Conservation (phyloP, 257 asterid species). For the Echium plantagineum region DNA sequence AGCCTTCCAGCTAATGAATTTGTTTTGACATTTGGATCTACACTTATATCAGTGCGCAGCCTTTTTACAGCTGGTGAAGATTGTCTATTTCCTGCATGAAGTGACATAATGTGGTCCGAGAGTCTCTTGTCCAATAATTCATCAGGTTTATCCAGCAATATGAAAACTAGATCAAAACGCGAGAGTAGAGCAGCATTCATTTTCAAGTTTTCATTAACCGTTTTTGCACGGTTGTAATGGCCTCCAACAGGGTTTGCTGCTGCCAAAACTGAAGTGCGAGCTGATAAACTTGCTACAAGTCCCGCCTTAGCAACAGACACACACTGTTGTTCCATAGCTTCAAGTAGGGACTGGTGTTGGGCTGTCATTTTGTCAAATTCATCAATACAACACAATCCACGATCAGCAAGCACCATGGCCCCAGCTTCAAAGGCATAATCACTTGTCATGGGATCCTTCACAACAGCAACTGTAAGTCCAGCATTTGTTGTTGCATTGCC, state of each 20-base stretch:
- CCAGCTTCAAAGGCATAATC: conserved; percentile 99
- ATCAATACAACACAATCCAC: conserved; percentile 93
- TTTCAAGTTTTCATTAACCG: conserved; percentile 96
- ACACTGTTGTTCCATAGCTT: conserved; percentile 99
- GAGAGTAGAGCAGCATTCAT: conserved; percentile 94
- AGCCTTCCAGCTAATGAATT: conserved; percentile 61
- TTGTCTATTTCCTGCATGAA: conserved; percentile 75
- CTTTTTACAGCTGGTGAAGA: conserved; percentile 59
- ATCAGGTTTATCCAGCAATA: conserved; percentile 93
- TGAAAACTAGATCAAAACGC: conserved; percentile 95
- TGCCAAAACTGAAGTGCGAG: conserved; percentile 92
- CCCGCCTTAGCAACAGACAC: conserved; percentile 99
- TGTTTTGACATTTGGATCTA: conserved; percentile 31
- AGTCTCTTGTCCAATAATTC: conserved; percentile 87
- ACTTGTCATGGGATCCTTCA: conserved; percentile 81
- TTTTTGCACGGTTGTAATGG: conserved; percentile 94
- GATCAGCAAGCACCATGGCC: conserved; percentile 98
- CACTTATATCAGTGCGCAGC: conserved; percentile 43
- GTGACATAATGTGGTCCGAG: conserved; percentile 98
- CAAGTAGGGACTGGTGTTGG: conserved; percentile 92
- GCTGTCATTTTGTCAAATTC: conserved; percentile 98
- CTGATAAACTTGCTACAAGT: conserved; percentile 97
- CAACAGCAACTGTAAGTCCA: conserved; percentile 97
- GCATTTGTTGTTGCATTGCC: conserved; percentile 98
- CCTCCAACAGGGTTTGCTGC: conserved; percentile 99